A percentile compares a stretch with the other conserved stretches of the same genome.
Evolutionary conservation across 768 basidiomycete species (phyloP).

Genomic region (Dioszegia crocea): DNA sequence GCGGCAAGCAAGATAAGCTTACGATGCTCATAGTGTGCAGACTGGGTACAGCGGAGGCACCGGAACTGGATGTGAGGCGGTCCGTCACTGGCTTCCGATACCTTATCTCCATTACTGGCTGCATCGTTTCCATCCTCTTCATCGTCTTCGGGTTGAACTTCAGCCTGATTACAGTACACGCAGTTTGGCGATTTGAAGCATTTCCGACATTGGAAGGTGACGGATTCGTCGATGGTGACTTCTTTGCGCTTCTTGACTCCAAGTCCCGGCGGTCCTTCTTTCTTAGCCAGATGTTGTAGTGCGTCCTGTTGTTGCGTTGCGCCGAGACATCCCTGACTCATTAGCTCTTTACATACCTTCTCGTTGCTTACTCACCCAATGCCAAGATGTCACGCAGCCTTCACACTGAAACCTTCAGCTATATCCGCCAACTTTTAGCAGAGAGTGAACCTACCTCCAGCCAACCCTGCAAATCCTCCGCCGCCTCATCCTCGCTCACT

Average conservation of each 20-base stretch:
- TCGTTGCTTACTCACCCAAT: slow-evolving; percentile 26
- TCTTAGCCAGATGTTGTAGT: slow-evolving; percentile 10
- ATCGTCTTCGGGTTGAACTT: background rate
- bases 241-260: slow-evolving; percentile 23
- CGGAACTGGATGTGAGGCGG: slow-evolving; percentile 61
- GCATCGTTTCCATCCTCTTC: background rate
- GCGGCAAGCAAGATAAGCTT: slow-evolving; percentile 4
- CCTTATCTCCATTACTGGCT: slow-evolving; percentile 51
- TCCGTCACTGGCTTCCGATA: slow-evolving; percentile 39
- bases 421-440: background rate
- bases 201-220: slow-evolving; percentile 23
- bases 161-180: slow-evolving; percentile 30
- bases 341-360: background rate
- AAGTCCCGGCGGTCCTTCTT: slow-evolving; percentile 25
- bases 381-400: slow-evolving; percentile 24
- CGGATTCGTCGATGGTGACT: slow-evolving; percentile 28
- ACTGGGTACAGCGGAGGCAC: slow-evolving; percentile 75
- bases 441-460: slow-evolving; percentile 23
- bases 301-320: slow-evolving; percentile 23
- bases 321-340: slow-evolving; percentile 26
- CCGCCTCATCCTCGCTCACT: slow-evolving; percentile 32
- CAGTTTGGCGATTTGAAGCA: slow-evolving; percentile 23
- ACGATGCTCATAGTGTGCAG: slow-evolving; percentile 73
- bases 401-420: slow-evolving; percentile 20
- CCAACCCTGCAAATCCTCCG: slow-evolving; percentile 31